Evolutionary conservation across 2,329 filamentous ascomycete species (phyloP), one percentile per base, ranked within the genome.

Genomic region (Scopulariopsis brevicaulis): DNA sequence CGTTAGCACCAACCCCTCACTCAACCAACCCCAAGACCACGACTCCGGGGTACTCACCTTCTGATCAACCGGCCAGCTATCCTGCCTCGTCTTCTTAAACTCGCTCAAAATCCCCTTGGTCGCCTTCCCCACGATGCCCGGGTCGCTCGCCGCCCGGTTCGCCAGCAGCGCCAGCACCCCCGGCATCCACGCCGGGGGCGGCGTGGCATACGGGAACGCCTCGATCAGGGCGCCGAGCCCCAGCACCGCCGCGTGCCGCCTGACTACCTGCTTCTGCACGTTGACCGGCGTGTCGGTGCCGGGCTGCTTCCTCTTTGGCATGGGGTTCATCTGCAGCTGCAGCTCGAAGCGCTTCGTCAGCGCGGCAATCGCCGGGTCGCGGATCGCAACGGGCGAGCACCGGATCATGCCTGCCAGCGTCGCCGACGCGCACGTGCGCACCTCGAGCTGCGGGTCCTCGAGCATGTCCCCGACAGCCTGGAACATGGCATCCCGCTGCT

Each of bases 21-120:
- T 14, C 12, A 40, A 18, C 20, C 10, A 50, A 11, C 20, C 46
- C n/a, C n/a, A 7, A 6, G 10, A 22, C 46, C n/a, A 11, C 18
- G 14, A 14, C 3, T 6, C 18, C 6, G n/a, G 22, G 22, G 18
- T 46, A 73, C 83, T 72, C 75, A 96, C 94, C 87, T 96, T 97
- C 65, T 96, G 90, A 75, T 99, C 94, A 60, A 96, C 93, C 66
- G 87, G 87, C 94, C 94, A 99, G 64, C 93, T 99, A 77, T 99
- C 94, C 72, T 99, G 94, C 70, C 94, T 85, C 53, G 94, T 99
- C 82, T 99, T 99, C 77, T 99, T 99, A 79, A 99, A 99, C 67
- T 99, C 95, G 61, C 91, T 91, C 63, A 99, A 76, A 40, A 96
- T 92, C 20, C 81, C 82, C 80, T 99, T 99, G 12, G 96, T 95